phyloP scores from a whole-genome alignment of 805 yeast genomes.

The Blastobotrys terrestris region DNA sequence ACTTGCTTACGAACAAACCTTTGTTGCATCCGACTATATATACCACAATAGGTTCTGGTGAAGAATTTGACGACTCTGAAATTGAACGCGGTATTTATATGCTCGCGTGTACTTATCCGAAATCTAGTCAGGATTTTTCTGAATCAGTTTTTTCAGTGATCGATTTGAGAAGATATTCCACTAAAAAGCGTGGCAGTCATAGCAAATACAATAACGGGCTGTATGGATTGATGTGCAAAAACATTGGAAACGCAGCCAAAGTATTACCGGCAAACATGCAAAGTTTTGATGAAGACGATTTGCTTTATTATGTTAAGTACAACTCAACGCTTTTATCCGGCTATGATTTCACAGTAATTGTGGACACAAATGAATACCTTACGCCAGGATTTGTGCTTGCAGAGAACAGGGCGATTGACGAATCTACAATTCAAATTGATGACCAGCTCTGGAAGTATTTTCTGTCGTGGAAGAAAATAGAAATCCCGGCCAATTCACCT shows the following conservation, averaged over 20 bases:
- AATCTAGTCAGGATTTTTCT: not conserved
- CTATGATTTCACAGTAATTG: conserved; percentile 48
- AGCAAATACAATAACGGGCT: not conserved
- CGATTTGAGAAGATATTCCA: not conserved
- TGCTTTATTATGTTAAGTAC: conserved; percentile 46
- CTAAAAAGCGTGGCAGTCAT: not conserved
- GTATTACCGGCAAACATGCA: conserved; percentile 41
- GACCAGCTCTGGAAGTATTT: conserved; percentile 17
- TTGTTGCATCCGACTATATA: conserved; percentile 15
- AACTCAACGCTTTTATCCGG: conserved; percentile 34
- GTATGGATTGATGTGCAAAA: conserved; percentile 37
- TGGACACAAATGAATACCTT: conserved; percentile 29
- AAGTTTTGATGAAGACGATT: conserved; percentile 34
- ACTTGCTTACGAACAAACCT: conserved; percentile 22
- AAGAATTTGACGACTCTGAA: conserved; percentile 3
- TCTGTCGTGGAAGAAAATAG: conserved; percentile 22
- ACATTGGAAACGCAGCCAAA: conserved; percentile 34
- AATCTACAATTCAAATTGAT: conserved; percentile 14
- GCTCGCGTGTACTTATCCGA: conserved; percentile 12
- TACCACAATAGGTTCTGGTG: conserved; percentile 10
- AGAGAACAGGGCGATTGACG: conserved; percentile 25
- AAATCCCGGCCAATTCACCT: conserved; percentile 36
- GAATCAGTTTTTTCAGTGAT: not conserved
- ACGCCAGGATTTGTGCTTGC: conserved; percentile 23
- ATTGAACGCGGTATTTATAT: conserved; percentile 16